Conservation (phyloP, 2,329 filamentous ascomycete genomes). For the Colletotrichum viniferum region DNA sequence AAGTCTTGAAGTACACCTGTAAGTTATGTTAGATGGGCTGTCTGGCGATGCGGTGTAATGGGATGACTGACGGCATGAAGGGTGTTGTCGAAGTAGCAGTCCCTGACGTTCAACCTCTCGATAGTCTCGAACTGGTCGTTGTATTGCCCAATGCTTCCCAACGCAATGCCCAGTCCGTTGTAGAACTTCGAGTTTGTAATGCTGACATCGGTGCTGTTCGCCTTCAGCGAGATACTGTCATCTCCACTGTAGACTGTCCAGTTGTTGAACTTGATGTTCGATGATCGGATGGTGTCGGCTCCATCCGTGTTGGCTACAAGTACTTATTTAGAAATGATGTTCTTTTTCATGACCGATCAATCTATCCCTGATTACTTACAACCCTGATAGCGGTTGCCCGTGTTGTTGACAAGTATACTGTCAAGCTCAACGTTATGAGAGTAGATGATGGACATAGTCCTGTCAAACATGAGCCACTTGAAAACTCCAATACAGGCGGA, state of each 20-base stretch:
- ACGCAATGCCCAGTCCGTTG: conserved; percentile 45
- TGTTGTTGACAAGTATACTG: conserved; percentile 53
- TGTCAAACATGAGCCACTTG: neutral
- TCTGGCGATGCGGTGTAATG: neutral
- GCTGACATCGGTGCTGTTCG: conserved; percentile 28
- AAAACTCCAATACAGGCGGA: neutral
- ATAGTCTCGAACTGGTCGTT: conserved; percentile 45
- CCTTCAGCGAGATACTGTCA: conserved; percentile 27
- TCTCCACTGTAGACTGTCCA: conserved; percentile 31
- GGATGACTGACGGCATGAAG: conserved; percentile 34
- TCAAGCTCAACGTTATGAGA: conserved; percentile 44
- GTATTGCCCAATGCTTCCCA: conserved; percentile 55
- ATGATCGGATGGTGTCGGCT: conserved; percentile 29
- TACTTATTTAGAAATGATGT: neutral
- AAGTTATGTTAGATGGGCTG: conserved; percentile 30
- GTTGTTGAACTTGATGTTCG: conserved; percentile 28
- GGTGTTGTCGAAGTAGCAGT: conserved; percentile 42
- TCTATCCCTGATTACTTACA: neutral
- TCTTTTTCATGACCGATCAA: neutral
- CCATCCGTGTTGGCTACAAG: conserved; percentile 33
- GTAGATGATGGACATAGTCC: conserved; percentile 50
- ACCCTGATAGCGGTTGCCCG: conserved; percentile 27
- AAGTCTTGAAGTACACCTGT: conserved; percentile 52
- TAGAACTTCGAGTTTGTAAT: conserved; percentile 44
- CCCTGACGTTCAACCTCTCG: conserved; percentile 41